Conservation (phyloP, 768 basidiomycete species). For the Rhizopogon roseolus region DNA sequence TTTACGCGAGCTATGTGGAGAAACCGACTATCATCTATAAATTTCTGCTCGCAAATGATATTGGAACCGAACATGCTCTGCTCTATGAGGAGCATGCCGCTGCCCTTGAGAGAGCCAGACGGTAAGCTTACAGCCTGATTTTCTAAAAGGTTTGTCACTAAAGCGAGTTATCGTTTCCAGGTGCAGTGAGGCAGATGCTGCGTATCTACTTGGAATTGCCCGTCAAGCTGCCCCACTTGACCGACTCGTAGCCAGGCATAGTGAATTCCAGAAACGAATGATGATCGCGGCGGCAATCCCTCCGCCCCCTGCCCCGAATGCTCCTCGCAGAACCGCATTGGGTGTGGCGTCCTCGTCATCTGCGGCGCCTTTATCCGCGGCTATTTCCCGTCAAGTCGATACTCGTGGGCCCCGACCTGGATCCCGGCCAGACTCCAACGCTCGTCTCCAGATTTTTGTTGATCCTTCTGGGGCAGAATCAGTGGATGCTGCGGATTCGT, state of each 20-base stretch:
- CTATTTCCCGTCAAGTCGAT: conserved; percentile 20
- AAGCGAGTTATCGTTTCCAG: conserved; percentile 34
- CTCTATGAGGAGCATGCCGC: conserved; percentile 93
- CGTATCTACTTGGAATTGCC: conserved; percentile 84
- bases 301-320: conserved; percentile 31
- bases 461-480: conserved; percentile 57
- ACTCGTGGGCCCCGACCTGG: conserved; percentile 25
- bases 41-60: conserved; percentile 87
- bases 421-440: conserved; percentile 41
- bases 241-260: conserved; percentile 68
- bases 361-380: conserved; percentile 20
- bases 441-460: conserved; percentile 65
- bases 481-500: conserved; percentile 34
- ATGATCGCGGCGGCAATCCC: conserved; percentile 46
- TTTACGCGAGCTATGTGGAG: conserved; percentile 92
- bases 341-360: conserved; percentile 35
- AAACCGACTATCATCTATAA: conserved; percentile 83
- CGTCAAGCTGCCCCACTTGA: conserved; percentile 78
- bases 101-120: conserved; percentile 74
- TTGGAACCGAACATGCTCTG: conserved; percentile 74
- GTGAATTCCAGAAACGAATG: conserved; percentile 92
- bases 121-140: conserved; percentile 45
- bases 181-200: conserved; percentile 83
- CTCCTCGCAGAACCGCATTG: conserved; percentile 39
- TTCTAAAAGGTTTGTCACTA: conserved; percentile 23